Conservation (phyloP, 2,329 filamentous ascomycete genomes). For the Fusarium newnesense region DNA sequence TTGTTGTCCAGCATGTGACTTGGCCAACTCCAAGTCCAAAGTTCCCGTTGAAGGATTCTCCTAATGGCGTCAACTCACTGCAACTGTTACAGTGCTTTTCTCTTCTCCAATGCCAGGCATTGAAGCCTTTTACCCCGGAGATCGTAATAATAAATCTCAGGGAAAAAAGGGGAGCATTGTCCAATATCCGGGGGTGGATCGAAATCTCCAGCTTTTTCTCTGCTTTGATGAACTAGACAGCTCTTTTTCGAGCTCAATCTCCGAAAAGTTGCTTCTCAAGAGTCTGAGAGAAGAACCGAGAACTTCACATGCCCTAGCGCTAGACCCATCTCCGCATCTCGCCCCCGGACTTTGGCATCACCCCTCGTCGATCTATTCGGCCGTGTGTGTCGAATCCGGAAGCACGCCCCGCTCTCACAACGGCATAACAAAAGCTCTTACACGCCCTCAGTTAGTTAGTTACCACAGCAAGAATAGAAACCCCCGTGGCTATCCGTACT, state of each 20-base stretch:
- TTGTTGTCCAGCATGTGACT: slow-evolving; percentile 25
- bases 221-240: not conserved
- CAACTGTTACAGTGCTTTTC: not conserved
- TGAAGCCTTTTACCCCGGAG: not conserved
- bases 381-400: slow-evolving; percentile 41
- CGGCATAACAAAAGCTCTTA: not conserved
- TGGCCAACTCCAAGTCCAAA: not conserved
- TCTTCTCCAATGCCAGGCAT: not conserved
- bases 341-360: slow-evolving; percentile 18
- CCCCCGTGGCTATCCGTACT: not conserved
- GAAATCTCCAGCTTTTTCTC: not conserved
- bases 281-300: not conserved
- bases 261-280: not conserved
- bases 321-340: slow-evolving; percentile 17
- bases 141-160: not conserved
- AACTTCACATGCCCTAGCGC: slow-evolving; percentile 19
- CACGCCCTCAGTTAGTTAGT: not conserved
- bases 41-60: not conserved
- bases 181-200: slow-evolving; percentile 26
- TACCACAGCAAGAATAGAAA: not conserved
- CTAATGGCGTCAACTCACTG: not conserved
- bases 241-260: slow-evolving; percentile 7
- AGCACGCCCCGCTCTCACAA: slow-evolving; percentile 25
- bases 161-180: not conserved
- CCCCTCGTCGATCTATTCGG: slow-evolving; percentile 40